Evolutionary conservation across 345 rosid genomes (phyloP).

Genomic region (Microcos paniculata): DNA sequence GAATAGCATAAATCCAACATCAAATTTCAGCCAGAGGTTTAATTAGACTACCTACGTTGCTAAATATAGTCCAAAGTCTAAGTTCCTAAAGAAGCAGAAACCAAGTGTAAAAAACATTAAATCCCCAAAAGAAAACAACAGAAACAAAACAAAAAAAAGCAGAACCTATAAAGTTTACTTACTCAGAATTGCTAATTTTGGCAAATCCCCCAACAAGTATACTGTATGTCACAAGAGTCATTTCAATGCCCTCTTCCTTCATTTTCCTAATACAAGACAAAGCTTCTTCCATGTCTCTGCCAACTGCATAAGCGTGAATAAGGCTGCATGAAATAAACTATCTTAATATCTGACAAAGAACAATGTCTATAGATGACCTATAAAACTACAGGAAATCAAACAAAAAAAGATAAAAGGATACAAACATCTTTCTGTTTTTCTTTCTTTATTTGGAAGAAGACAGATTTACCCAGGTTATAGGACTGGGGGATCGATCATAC

Average conservation of each 20-base stretch:
- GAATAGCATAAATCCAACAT: neutral
- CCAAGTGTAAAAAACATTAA: neutral
- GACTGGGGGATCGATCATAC: too few relatives aligned
- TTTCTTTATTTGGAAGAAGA: too few relatives aligned
- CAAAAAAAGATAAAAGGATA: neutral
- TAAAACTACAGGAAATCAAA: conserved; percentile 8
- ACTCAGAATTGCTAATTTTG: conserved; percentile 78
- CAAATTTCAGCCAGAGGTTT: neutral
- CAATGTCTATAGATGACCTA: neutral
- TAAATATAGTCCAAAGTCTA: neutral
- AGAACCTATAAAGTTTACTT: conserved; percentile 36
- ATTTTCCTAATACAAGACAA: conserved; percentile 88
- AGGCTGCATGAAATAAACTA: conserved; percentile 84
- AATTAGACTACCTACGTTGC: neutral
- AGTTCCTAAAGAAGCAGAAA: conserved; percentile 3
- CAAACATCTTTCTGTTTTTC: too few relatives aligned
- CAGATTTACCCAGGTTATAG: too few relatives aligned
- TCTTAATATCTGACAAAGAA: conserved; percentile 30
- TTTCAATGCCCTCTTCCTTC: conserved; percentile 84
- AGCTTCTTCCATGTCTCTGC: conserved; percentile 99
- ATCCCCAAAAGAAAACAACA: neutral
- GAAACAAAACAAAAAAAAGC: neutral
- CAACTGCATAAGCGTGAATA: conserved; percentile 96
- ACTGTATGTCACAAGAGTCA: conserved; percentile 89
- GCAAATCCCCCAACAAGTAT: conserved; percentile 87